These are phyloP conservation scores for Phytopythium litorale DNA, from an alignment of 352 stramenopile species.

Conservation along the genomic window DNA sequence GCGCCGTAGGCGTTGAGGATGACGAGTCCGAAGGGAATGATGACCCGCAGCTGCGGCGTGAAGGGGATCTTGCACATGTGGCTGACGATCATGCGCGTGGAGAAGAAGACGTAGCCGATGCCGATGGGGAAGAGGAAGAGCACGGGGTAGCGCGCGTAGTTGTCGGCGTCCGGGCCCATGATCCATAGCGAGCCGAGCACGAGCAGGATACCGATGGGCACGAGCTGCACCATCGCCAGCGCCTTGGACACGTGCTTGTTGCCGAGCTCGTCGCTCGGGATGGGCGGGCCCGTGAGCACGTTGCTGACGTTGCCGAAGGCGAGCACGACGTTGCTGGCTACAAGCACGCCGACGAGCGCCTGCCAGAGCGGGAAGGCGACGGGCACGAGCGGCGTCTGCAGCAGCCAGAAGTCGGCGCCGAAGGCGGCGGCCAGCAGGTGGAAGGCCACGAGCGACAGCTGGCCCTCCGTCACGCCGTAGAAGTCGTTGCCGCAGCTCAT, in stretches of 20 bases:
- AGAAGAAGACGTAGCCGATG: conserved; percentile 84
- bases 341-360: conserved; percentile 39
- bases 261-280: conserved; percentile 62
- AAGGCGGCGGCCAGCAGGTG: conserved; percentile 59
- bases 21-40: conserved; percentile 72
- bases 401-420: conserved; percentile 53
- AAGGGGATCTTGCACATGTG: conserved; percentile 91
- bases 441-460: conserved; percentile 68
- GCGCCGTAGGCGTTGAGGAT: conserved; percentile 74
- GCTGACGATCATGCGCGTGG: conserved; percentile 87
- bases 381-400: conserved; percentile 30
- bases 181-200: conserved; percentile 70
- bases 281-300: conserved; percentile 54
- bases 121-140: conserved; percentile 80
- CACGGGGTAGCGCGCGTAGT: conserved; percentile 68
- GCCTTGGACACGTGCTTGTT: conserved; percentile 84
- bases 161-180: conserved; percentile 49
- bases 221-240: conserved; percentile 71
- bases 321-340: conserved; percentile 76
- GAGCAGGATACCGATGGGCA: conserved; percentile 62
- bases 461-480: conserved; percentile 82
- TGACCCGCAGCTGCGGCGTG: conserved; percentile 72
- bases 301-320: conserved; percentile 72
- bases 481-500: conserved; percentile 87
- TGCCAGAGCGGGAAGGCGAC: conserved; percentile 6